Evolutionary conservation across 2,329 filamentous ascomycete genomes (phyloP).

Genomic region (Cladophialophora bantiana): DNA sequence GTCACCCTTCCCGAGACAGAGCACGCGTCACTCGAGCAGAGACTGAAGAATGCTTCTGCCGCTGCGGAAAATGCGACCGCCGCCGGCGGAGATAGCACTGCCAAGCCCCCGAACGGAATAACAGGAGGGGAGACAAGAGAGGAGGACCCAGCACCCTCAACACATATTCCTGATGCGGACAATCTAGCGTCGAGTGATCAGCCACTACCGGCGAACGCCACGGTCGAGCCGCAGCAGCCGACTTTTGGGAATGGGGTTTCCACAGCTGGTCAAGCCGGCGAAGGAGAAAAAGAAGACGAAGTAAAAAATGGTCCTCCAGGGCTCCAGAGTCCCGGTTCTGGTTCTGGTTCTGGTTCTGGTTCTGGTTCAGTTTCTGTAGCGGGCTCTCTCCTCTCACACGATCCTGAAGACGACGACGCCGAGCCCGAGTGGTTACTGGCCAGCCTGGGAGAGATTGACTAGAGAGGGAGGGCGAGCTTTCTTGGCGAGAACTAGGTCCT

Average conservation of each 20-base stretch:
- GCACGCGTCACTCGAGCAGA: neutral
- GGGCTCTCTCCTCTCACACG: slow-evolving; percentile 57
- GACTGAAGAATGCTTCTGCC: neutral
- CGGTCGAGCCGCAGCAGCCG: neutral
- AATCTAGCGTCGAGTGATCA: neutral
- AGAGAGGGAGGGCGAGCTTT: neutral
- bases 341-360: neutral
- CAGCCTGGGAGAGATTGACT: slow-evolving; percentile 33
- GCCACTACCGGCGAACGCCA: neutral
- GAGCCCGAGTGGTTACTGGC: slow-evolving; percentile 68
- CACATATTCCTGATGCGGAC: neutral
- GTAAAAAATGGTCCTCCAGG: neutral
- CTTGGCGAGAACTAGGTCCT: too few species aligned
- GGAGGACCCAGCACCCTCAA: neutral
- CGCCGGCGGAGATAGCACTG: neutral
- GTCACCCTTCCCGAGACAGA: neutral
- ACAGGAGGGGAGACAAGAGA: neutral
- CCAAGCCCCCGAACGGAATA: slow-evolving; percentile 2
- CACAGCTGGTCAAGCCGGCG: neutral
- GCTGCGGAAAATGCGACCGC: slow-evolving; percentile 13
- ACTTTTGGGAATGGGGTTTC: neutral
- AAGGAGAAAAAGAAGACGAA: neutral
- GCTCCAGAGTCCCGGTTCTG: neutral
- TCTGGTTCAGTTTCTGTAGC: neutral
- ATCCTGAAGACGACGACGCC: slow-evolving; percentile 70